Percentiles rank a stretch among this genome's conserved stretches.
Evolutionary conservation across 768 basidiomycete genomes (phyloP).

Genomic region (Candolleomyces eurysporus): DNA sequence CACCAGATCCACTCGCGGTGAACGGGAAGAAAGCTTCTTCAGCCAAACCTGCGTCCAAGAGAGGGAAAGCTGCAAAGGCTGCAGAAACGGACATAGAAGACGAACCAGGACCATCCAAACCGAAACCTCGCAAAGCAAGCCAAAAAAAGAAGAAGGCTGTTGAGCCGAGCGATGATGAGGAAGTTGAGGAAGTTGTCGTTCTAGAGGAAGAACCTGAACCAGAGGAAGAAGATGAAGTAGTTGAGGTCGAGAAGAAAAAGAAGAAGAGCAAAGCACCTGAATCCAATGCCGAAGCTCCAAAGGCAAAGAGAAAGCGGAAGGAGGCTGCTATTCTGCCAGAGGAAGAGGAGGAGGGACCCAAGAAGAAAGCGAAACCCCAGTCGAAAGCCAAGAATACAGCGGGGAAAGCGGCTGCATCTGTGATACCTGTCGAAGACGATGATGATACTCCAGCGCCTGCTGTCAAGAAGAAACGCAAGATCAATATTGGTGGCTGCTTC

Average conservation of each 20-base stretch:
- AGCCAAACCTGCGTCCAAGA: not conserved
- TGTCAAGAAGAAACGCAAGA: constrained; percentile 59
- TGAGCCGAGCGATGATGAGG: constrained; percentile 11
- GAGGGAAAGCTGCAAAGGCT: not conserved
- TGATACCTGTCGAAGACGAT: constrained; percentile 15
- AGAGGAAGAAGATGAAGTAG: constrained; percentile 5
- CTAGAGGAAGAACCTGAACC: constrained; percentile 17
- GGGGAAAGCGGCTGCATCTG: constrained; percentile 20
- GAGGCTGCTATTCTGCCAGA: constrained; percentile 15
- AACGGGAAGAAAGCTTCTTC: not conserved
- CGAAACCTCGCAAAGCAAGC: constrained; percentile 9
- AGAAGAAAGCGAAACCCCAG: constrained; percentile 17
- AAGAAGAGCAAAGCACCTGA: constrained; percentile 28
- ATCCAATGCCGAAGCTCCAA: constrained; percentile 15
- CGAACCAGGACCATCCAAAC: constrained; percentile 19
- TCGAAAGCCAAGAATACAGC: constrained; percentile 15
- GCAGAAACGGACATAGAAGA: constrained; percentile 13
- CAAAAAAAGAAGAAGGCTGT: constrained; percentile 21
- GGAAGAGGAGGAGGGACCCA: constrained; percentile 12
- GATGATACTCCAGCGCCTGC: constrained; percentile 23
- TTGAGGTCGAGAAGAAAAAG: constrained; percentile 27
- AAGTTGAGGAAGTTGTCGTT: constrained; percentile 14
- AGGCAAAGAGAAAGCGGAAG: constrained; percentile 40
- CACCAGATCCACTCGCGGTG: not conserved
- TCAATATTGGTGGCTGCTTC: constrained; percentile 69